phyloP scores from a whole-genome alignment of 2,329 filamentous ascomycete species.

The Escovopsis sp. region DNA sequence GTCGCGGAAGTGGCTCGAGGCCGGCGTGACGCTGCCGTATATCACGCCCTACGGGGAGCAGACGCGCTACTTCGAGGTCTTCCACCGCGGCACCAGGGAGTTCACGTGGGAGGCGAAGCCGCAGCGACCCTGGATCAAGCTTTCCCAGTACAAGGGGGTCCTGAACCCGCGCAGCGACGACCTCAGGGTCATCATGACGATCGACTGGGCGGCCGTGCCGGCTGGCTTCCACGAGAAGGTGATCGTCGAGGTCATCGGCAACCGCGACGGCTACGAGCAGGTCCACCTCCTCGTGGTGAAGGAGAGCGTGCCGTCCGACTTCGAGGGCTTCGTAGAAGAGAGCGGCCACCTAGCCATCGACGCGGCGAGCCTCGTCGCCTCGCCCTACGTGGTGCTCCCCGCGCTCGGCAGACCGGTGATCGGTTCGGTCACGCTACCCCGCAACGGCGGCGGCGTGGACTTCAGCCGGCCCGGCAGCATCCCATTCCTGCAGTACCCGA shows the following conservation, averaged over 20 bases:
- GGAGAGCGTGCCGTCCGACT: constrained; percentile 15
- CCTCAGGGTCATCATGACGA: constrained; percentile 14
- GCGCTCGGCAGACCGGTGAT: constrained; percentile 14
- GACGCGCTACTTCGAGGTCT: constrained; percentile 20
- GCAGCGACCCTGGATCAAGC: constrained; percentile 18
- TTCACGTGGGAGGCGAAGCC: constrained; percentile 16
- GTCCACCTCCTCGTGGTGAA: constrained; percentile 12
- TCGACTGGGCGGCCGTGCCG: constrained; percentile 23
- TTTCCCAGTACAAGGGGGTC: constrained; percentile 15
- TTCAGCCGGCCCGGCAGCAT: constrained; percentile 7
- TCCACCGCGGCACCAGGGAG: constrained; percentile 16
- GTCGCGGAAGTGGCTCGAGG: constrained; percentile 18
- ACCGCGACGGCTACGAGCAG: constrained; percentile 23
- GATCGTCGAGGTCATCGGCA: constrained; percentile 18
- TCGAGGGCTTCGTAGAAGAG: constrained; percentile 19
- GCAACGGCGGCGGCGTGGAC: constrained; percentile 3
- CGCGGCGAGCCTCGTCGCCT: constrained; percentile 11
- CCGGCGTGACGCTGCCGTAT: constrained; percentile 14
- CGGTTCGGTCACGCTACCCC: constrained; percentile 10
- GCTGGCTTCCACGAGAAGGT: constrained; percentile 26
- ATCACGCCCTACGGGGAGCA: constrained; percentile 17
- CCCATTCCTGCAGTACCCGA: constrained; percentile 14
- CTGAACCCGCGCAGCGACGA: constrained; percentile 17
- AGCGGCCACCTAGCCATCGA: constrained; percentile 20
- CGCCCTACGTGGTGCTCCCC: constrained; percentile 15